Evolutionary conservation across 2,329 filamentous ascomycete species (phyloP).

Genomic region (Pyrenochaeta sp.): DNA sequence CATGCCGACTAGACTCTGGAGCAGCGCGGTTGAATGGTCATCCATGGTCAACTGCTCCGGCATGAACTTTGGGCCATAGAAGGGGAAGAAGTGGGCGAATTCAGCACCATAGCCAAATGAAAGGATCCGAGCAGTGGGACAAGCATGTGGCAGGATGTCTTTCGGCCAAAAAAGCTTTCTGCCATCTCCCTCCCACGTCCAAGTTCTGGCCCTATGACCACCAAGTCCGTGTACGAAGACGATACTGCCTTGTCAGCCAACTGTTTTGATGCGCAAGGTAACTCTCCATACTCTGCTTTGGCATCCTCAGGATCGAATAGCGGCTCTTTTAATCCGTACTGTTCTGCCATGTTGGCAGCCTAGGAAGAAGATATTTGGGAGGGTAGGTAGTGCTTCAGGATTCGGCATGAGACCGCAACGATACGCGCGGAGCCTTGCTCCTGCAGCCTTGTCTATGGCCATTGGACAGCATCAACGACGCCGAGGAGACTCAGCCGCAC

Average conservation of each 20-base stretch:
- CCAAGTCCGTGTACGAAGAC: slow-evolving; percentile 19
- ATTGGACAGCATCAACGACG: no score
- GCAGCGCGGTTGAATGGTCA: slow-evolving; percentile 14
- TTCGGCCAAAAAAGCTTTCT: slow-evolving; percentile 13
- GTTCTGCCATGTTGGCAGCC: no score
- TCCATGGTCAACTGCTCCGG: slow-evolving; percentile 16
- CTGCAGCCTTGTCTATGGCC: no score
- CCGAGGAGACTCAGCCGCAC: no score
- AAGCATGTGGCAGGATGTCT: slow-evolving; percentile 19
- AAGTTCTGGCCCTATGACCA: slow-evolving; percentile 13
- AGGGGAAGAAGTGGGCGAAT: slow-evolving; percentile 15
- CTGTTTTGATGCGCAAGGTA: no score
- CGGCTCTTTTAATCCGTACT: no score
- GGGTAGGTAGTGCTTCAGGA: no score
- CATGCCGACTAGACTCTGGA: slow-evolving; percentile 10
- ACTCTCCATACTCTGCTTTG: no score
- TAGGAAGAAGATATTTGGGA: no score
- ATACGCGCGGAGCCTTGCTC: no score
- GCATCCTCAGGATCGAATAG: no score
- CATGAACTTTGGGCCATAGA: slow-evolving; percentile 7
- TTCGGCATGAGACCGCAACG: no score
- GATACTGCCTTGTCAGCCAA: slow-evolving; percentile 6
- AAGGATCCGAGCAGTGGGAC: slow-evolving; percentile 19
- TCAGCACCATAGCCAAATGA: slow-evolving; percentile 23
- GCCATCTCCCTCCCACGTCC: slow-evolving; percentile 9